These are phyloP conservation scores for Candida ovalis DNA, from an alignment of 805 yeast species.

Conservation along the genomic window DNA sequence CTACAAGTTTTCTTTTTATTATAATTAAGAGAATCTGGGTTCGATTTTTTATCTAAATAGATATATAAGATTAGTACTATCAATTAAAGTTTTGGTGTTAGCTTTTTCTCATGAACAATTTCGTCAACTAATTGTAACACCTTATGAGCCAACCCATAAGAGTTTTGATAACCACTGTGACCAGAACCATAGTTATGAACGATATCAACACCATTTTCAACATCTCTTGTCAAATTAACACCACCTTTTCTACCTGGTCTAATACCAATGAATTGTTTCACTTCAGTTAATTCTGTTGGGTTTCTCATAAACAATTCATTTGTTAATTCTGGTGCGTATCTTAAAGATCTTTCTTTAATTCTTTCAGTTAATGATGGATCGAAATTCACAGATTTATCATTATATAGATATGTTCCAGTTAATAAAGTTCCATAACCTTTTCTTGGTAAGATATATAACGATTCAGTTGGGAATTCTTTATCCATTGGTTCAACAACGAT, in stretches of 20 bases:
- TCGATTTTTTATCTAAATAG: too few species aligned
- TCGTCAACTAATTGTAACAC: conserved; percentile 22
- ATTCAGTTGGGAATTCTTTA: conserved; percentile 38
- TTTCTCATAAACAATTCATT: conserved; percentile 26
- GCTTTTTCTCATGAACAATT: conserved; percentile 6
- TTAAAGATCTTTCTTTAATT: conserved; percentile 39
- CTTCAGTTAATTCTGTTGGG: conserved; percentile 45
- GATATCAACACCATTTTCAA: conserved; percentile 29
- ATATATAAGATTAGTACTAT: neutral
- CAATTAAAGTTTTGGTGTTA: conserved; percentile 1
- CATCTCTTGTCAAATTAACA: conserved; percentile 36
- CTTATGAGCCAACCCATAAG: conserved; percentile 24
- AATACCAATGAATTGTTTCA: conserved; percentile 59
- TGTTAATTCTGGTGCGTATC: conserved; percentile 49
- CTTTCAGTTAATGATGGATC: conserved; percentile 46
- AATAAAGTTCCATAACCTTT: conserved; percentile 62
- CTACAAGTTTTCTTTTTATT: too few species aligned
- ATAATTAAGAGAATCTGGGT: too few species aligned
- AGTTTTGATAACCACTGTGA: conserved; percentile 68
- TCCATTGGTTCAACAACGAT: conserved; percentile 31
- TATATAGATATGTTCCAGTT: conserved; percentile 44
- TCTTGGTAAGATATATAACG: conserved; percentile 58
- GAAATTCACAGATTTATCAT: conserved; percentile 27
- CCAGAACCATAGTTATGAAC: conserved; percentile 73
- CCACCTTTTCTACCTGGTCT: conserved; percentile 68